Conservation (phyloP, 2,329 filamentous ascomycete species). For the Fusarium brevicatenulatum region DNA sequence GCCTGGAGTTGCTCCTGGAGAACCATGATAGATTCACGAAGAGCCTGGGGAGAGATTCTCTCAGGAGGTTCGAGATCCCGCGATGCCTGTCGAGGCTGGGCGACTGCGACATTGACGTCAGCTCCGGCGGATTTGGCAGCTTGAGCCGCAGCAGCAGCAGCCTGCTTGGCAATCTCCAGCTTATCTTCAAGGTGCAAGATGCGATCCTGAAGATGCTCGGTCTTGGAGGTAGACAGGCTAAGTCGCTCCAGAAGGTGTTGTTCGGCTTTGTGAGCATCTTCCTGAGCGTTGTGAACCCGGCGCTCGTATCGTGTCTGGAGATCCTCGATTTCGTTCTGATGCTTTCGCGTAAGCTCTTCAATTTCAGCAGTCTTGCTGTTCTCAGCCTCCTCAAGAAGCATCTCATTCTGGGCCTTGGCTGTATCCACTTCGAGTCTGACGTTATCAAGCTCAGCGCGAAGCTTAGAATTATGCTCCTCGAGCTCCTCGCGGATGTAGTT, state of each 20-base stretch:
- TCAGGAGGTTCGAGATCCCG: conserved; percentile 70
- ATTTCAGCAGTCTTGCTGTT: conserved; percentile 70
- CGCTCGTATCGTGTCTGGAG: conserved; percentile 79
- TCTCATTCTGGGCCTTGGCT: conserved; percentile 81
- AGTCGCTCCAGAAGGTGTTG: conserved; percentile 83
- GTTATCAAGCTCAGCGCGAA: conserved; percentile 80
- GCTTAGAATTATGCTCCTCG: conserved; percentile 78
- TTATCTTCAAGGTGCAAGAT: conserved; percentile 88
- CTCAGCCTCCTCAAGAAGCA: conserved; percentile 84
- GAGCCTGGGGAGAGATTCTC: conserved; percentile 91
- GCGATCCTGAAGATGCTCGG: conserved; percentile 86
- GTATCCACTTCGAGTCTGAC: conserved; percentile 83
- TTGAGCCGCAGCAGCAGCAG: conserved; percentile 82
- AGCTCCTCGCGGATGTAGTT: conserved; percentile 84
- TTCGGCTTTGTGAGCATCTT: conserved; percentile 85
- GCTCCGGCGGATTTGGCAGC: conserved; percentile 72
- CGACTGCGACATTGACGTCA: conserved; percentile 44
- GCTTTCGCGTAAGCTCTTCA: conserved; percentile 63
- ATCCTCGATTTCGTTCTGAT: conserved; percentile 78
- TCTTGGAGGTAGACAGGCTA: conserved; percentile 83
- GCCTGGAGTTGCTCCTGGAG: conserved; percentile 97
- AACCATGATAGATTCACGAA: conserved; percentile 95
- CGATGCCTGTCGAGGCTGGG: conserved; percentile 35
- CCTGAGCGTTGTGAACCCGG: conserved; percentile 75
- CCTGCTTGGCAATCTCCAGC: conserved; percentile 87